Base-by-base conservation (phyloP, 805 yeast genomes). In the Metschnikowia borealis region DNA sequence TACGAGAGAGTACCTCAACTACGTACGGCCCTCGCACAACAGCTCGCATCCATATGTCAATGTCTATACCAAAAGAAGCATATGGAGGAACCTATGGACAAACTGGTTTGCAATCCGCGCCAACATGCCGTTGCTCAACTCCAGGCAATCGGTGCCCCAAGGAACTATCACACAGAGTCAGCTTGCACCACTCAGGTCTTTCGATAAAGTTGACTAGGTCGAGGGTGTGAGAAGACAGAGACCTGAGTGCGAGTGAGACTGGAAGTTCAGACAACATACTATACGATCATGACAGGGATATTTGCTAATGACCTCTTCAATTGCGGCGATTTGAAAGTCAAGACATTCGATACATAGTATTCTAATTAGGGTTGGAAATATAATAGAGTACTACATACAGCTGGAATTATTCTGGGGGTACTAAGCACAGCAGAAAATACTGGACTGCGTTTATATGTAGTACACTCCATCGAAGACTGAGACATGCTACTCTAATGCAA, bases 1-100 rank as follows among this genome's bases (percentile, higher is more conserved):
- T 7, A 87, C 96, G 6, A 73, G 90, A 54, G 96, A 88, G 57
- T 87, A 77, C 60, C 67, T 88, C 45, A 79, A 78, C 58, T 65
- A 74, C 42, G 52, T 51, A 23, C 67, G 72, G 6, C 71, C 76
- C 10, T 60, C 68, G 4, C 62, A 59, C 15, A 58, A 59, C 11
- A 66, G 62, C 51, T 59, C 68, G 39, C 56, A 57, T 31, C 72
- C 70, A 33, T 72, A 58, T 50, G 59, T 63, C 31, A 71, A 71
- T 57, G 70, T 67, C 18, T 72, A 56, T 49, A 61, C 65, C 32
- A 60, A 66, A 3, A 41, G 50, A 4, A 60, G 62, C 14, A 37
- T 66, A 1, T 46, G 55, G 32, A 54, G 57, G 20, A 73, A 73
- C 50, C 53, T 69, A 36, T 69, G 63, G 52, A 55, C 69, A 17